These are phyloP conservation scores for Neoascochyta sp. DNA, from an alignment of 2,329 filamentous ascomycete genomes.

Conservation along the genomic window DNA sequence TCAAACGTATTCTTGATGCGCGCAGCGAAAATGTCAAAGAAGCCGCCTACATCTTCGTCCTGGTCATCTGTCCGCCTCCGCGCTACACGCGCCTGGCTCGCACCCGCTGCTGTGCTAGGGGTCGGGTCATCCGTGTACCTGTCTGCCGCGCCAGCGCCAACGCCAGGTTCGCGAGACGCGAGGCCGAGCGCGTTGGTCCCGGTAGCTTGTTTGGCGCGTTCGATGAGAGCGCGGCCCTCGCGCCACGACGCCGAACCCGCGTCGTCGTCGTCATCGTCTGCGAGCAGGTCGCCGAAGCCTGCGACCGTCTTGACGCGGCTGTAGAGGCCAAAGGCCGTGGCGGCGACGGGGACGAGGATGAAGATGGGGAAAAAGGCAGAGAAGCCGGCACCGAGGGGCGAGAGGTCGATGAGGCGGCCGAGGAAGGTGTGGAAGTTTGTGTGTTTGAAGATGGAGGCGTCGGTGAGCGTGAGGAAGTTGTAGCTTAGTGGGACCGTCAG, in stretches of 20 bases:
- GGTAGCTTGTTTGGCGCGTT: conserved; percentile 63
- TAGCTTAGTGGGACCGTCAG: conserved; percentile 90
- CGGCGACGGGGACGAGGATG: conserved; percentile 78
- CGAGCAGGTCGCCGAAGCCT: conserved; percentile 75
- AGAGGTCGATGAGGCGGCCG: conserved; percentile 77
- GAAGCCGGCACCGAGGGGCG: conserved; percentile 76
- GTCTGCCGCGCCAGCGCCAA: conserved; percentile 14
- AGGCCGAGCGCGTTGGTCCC: conserved; percentile 36
- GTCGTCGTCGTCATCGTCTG: conserved; percentile 69
- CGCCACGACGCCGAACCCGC: conserved; percentile 84
- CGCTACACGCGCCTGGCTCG: conserved; percentile 9
- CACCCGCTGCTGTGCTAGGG: conserved; percentile 7
- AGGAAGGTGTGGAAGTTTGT: conserved; percentile 88
- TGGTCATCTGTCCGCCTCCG: conserved; percentile 43
- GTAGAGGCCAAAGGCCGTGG: conserved; percentile 86
- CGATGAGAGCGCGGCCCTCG: conserved; percentile 85
- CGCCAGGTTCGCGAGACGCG: conserved; percentile 11
- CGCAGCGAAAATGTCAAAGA: conserved; percentile 79
- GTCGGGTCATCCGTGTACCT: conserved; percentile 23
- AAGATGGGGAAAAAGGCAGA: conserved; percentile 86
- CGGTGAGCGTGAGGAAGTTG: conserved; percentile 92
- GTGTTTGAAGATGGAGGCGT: conserved; percentile 64
- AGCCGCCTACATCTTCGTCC: conserved; percentile 68
- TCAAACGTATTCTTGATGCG: conserved; percentile 91
- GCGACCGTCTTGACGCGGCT: conserved; percentile 71